A percentile compares a stretch with the other conserved stretches of the same genome.
Evolutionary conservation across 2,329 filamentous ascomycete genomes (phyloP).

Genomic region (Knoxdaviesia capensis): DNA sequence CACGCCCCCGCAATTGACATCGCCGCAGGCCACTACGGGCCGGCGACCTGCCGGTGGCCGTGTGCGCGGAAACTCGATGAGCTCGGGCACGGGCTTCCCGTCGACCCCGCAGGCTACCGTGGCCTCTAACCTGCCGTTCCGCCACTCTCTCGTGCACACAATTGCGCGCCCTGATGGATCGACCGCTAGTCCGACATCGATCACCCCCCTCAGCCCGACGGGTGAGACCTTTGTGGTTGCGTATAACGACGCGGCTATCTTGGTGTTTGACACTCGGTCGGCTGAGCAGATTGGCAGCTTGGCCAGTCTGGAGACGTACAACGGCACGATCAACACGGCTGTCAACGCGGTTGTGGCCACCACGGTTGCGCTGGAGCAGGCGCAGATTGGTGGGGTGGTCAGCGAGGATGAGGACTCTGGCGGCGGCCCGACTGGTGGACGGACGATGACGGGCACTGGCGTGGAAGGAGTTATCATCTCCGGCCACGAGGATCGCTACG

Average conservation of each 20-base stretch:
- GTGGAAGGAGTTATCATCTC: conserved; percentile 90
- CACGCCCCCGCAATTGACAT: conserved; percentile 67
- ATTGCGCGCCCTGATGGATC: conserved; percentile 49
- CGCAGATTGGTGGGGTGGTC: conserved; percentile 28
- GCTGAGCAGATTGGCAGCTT: conserved; percentile 85
- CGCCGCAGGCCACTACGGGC: conserved; percentile 48
- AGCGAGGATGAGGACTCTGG: conserved; percentile 56
- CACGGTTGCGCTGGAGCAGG: conserved; percentile 62
- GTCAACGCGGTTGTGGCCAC: conserved; percentile 87
- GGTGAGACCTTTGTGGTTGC: conserved; percentile 87
- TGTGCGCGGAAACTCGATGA: conserved; percentile 78
- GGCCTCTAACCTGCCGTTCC: conserved; percentile 69
- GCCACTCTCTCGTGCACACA: conserved; percentile 72
- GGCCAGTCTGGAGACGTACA: conserved; percentile 86
- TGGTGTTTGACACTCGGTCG: conserved; percentile 81
- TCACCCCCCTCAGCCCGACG: conserved; percentile 63
- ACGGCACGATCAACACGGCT: conserved; percentile 57
- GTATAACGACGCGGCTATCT: conserved; percentile 73
- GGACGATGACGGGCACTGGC: conserved; percentile 47
- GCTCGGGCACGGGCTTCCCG: conserved; percentile 79
- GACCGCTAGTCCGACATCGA: conserved; percentile 68
- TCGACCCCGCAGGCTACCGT: conserved; percentile 77
- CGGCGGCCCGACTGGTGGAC: conserved; percentile 61
- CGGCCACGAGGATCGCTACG: conserved; percentile 89
- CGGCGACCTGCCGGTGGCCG: conserved; percentile 46